A percentile compares a stretch with the other conserved stretches of the same genome.
Evolutionary conservation across 2,329 filamentous ascomycete genomes (phyloP).

Genomic region (Hypoxylon sp.): DNA sequence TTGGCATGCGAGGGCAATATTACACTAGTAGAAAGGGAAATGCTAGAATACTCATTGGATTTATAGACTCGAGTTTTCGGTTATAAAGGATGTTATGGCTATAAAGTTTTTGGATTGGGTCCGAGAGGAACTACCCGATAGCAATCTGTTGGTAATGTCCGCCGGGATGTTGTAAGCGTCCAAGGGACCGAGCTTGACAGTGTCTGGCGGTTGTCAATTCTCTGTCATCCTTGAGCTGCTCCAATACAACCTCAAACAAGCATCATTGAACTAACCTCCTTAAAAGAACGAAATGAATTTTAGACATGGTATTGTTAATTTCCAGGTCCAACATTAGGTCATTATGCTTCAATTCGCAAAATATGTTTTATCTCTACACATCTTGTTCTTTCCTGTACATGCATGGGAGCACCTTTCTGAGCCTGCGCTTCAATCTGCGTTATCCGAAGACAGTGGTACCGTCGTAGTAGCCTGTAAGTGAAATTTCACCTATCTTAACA

Average conservation of each 20-base stretch:
- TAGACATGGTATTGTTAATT: neutral
- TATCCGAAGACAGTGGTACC: constrained; percentile 9
- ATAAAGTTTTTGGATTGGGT: neutral
- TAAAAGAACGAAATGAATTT: neutral
- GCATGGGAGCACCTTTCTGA: constrained; percentile 30
- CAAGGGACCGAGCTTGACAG: constrained; percentile 6
- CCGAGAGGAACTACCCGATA: neutral
- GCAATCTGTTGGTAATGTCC: neutral
- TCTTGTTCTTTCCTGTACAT: constrained; percentile 2
- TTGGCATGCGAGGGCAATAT: neutral
- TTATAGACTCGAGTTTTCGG: neutral
- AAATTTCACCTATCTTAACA: neutral
- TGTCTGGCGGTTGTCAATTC: constrained; percentile 19
- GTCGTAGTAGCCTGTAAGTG: constrained; percentile 38
- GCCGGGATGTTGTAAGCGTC: neutral
- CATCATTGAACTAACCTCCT: constrained; percentile 9
- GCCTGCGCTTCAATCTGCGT: constrained; percentile 14
- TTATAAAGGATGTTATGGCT: neutral
- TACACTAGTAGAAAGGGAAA: neutral
- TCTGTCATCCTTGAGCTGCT: constrained; percentile 2
- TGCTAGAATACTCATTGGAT: too few species aligned
- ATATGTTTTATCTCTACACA: constrained; percentile 1
- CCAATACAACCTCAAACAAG: constrained; percentile 18
- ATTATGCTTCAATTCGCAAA: constrained; percentile 15
- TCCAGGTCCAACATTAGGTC: neutral